Conservation (phyloP, 306 rosid genomes). For the Mimosa pudica region DNA sequence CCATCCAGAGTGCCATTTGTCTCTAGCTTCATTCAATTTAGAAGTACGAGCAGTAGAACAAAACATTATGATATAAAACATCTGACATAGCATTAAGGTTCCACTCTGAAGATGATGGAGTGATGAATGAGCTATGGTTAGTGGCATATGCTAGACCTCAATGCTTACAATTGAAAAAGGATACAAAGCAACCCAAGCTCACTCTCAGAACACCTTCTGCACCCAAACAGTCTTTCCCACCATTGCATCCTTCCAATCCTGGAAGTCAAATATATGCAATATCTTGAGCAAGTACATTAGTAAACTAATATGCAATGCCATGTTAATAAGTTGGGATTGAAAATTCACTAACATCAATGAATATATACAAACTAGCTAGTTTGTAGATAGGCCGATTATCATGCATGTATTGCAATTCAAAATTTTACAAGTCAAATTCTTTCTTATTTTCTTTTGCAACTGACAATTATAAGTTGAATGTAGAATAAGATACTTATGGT, state of each 20-base stretch:
- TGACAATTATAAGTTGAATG: not conserved
- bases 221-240: slow-evolving; percentile 72
- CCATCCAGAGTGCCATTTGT: slow-evolving; percentile 97
- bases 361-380: not conserved
- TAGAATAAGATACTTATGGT: slow-evolving; percentile 2
- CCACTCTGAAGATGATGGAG: slow-evolving; percentile 26
- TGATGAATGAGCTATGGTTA: not conserved
- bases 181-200: slow-evolving; percentile 97
- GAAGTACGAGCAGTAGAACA: slow-evolving; percentile 75
- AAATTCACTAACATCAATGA: not conserved
- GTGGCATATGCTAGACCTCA: not conserved
- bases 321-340: not conserved
- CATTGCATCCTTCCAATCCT: slow-evolving; percentile 79
- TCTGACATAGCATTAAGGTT: slow-evolving; percentile 69
- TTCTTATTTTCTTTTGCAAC: slow-evolving; percentile 12
- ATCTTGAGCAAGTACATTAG: not conserved
- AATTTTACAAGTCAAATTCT: slow-evolving; percentile 7
- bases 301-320: not conserved
- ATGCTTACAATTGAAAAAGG: slow-evolving; percentile 46
- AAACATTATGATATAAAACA: slow-evolving; percentile 81
- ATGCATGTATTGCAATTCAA: not conserved
- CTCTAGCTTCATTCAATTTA: slow-evolving; percentile 62
- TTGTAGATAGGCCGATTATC: not conserved
- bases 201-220: slow-evolving; percentile 93
- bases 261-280: slow-evolving; percentile 29